A percentile compares a stretch with the other conserved stretches of the same genome.
Evolutionary conservation across 176 grass and related monocot species (phyloP).

Genomic region (Puccinellia tenuiflora): DNA sequence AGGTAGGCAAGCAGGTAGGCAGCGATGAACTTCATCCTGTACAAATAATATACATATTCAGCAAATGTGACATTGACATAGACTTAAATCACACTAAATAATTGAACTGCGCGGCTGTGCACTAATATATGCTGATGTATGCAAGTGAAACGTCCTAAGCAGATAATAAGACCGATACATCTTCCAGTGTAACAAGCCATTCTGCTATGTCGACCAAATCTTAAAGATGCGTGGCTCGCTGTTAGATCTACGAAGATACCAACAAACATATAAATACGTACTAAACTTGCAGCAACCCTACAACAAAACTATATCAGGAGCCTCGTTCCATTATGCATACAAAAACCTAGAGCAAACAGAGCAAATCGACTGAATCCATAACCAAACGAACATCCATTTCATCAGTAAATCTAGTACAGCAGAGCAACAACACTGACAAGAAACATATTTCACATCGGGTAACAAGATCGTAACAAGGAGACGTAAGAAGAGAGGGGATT

Average conservation of each 20-base stretch:
- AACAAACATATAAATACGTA: too few species aligned
- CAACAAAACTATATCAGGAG: not conserved
- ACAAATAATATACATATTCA: not conserved
- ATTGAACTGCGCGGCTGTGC: too few species aligned
- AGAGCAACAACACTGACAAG: not conserved
- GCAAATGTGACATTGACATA: not conserved
- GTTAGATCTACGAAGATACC: not conserved
- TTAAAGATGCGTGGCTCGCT: not conserved
- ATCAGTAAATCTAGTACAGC: not conserved
- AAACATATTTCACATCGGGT: not conserved
- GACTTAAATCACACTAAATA: not conserved
- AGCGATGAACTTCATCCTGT: slow-evolving; percentile 47
- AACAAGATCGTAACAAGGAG: not conserved
- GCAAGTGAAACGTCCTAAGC: too few species aligned
- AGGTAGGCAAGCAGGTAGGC: slow-evolving; percentile 49
- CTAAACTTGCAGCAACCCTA: too few species aligned
- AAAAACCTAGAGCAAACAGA: not conserved
- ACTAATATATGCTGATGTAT: not conserved
- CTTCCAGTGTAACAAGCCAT: not conserved
- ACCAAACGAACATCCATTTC: not conserved
- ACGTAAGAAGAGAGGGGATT: too few species aligned
- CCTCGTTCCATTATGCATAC: not conserved
- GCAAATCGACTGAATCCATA: not conserved
- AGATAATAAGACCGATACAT: not conserved
- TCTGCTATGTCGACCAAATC: not conserved